Base-by-base conservation (phyloP, 441 rosid species). In the Erodium trifolium region DNA sequence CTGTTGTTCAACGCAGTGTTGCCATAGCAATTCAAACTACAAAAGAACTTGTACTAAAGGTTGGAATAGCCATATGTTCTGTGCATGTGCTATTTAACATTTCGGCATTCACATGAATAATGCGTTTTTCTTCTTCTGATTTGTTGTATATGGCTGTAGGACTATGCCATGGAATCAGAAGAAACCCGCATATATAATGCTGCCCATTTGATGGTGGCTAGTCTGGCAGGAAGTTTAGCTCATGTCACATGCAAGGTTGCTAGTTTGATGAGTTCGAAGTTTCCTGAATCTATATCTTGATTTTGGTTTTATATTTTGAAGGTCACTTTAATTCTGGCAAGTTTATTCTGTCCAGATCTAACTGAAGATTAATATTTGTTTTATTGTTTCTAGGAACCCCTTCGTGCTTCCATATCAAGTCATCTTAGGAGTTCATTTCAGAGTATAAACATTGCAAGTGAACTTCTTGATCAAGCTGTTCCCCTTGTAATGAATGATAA, bases 201-300 rank as follows among this genome's bases (percentile, higher is more conserved):
- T 3, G 98, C 99, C 19, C 97, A 91, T 77, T 85, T 92, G 86
- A 96, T 96, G 99, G 99, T 91, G 77, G 98, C 98, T 29, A 92
- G 97, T 80, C 80, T 96, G 82, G 93, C 98, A 45, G 98, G 97
- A 81, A 96, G 99, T 85, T 79, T 96, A 47, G 99, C 99, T 73
- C 99, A 96, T 82, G 99, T 89, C 62, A 92, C 98, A 19, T 95
- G 99, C 99, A 95, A 95, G 99, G 98, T 92, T 77, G 19, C 65
- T 29, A 76, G 62, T 63, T 14, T 67, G 71, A 17, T 65, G 0
- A 29, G n/a, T 65, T 65, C 16, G 5, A 37, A 13, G 8, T 23
- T 68, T 1, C 19, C 4, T 16, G 8, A 37, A 31, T 16, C 65
- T 47, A 60, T 67, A 62, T 69, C 65, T 34, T 13, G 17, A 53